Conservation (phyloP, 2,329 filamentous ascomycete species). For the Pestalotiopsis sp. region DNA sequence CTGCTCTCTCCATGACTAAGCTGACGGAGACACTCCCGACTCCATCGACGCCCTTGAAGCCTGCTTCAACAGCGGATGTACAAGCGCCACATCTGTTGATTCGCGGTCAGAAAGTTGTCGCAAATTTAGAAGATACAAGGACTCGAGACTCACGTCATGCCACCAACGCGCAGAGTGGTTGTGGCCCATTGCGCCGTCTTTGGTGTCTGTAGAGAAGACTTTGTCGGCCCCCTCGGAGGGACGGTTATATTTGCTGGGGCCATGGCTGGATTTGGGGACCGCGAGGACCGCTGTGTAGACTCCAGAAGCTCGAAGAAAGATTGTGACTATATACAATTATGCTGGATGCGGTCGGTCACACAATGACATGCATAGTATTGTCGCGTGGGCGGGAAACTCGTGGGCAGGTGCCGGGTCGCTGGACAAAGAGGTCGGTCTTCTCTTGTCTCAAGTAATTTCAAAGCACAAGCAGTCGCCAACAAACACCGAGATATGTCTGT, state of each 20-base stretch:
- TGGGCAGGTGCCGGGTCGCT: background rate
- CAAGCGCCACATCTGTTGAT: slow-evolving; percentile 79
- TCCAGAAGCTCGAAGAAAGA: background rate
- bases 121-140: background rate
- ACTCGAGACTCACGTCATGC: slow-evolving; percentile 69
- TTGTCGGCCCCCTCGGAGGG: slow-evolving; percentile 39
- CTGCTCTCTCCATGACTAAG: slow-evolving; percentile 93
- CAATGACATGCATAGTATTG: slow-evolving; percentile 12
- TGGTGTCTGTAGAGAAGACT: slow-evolving; percentile 35
- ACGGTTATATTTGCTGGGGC: slow-evolving; percentile 53
- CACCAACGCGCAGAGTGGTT: slow-evolving; percentile 87
- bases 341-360: slow-evolving; percentile 3
- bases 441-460: background rate
- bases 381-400: background rate
- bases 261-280: slow-evolving; percentile 39
- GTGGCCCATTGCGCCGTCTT: slow-evolving; percentile 73
- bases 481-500: background rate
- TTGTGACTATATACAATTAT: background rate
- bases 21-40: slow-evolving; percentile 88
- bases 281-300: background rate
- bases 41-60: slow-evolving; percentile 80
- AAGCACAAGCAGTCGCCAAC: background rate
- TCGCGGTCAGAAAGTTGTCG: slow-evolving; percentile 29
- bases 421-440: background rate
- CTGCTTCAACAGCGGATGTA: slow-evolving; percentile 91